Conservation (phyloP, 2,329 filamentous ascomycete species). For the Pseudogymnoascus sp. region DNA sequence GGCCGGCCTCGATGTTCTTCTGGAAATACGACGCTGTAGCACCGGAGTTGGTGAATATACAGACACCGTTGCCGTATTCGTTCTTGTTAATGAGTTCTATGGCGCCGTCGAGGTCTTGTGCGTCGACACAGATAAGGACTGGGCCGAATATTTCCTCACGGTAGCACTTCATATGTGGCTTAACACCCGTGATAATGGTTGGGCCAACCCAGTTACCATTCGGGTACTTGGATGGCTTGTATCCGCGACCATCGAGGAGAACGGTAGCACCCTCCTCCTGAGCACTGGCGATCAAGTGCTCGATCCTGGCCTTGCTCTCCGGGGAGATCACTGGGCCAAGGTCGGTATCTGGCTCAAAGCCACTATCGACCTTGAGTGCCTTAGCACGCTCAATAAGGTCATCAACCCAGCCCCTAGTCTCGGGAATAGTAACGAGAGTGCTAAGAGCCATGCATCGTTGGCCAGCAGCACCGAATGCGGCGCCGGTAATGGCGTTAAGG, state of each 20-base stretch:
- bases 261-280: constrained; percentile 75
- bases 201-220: constrained; percentile 79
- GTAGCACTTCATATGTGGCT: constrained; percentile 74
- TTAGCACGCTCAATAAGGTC: constrained; percentile 71
- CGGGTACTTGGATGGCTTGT: constrained; percentile 65
- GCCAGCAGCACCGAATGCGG: constrained; percentile 75
- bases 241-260: constrained; percentile 68
- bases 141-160: constrained; percentile 79
- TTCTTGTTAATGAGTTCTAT: constrained; percentile 76
- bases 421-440: constrained; percentile 73
- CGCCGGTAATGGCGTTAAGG: constrained; percentile 72
- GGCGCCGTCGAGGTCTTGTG: constrained; percentile 68
- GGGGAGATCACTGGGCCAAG: constrained; percentile 75
- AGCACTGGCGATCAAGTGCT: constrained; percentile 64
- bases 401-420: constrained; percentile 72
- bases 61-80: constrained; percentile 78
- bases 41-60: constrained; percentile 74
- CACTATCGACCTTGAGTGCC: constrained; percentile 63
- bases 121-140: constrained; percentile 72
- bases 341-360: constrained; percentile 74
- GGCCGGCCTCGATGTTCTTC: constrained; percentile 71
- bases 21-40: constrained; percentile 71
- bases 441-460: constrained; percentile 83
- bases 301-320: constrained; percentile 69
- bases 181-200: constrained; percentile 76